phyloP scores from a whole-genome alignment of 495 filamentous ascomycete genomes.

The Hypoxylon lienhwacheense region DNA sequence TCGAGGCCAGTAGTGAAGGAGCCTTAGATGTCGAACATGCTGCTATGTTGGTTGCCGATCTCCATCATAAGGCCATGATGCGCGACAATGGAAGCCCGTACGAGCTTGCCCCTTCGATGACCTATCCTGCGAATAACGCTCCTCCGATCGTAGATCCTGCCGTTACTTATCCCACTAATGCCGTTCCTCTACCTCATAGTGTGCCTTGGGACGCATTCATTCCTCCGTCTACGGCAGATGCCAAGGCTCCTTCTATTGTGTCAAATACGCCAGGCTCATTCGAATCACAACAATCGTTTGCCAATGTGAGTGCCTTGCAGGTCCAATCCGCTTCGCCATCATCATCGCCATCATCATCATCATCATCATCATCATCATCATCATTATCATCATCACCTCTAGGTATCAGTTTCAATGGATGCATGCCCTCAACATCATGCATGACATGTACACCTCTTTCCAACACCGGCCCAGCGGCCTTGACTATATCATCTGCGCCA shows the following conservation, averaged over 20 bases:
- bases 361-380: too few species aligned
- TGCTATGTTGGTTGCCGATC: conserved; percentile 97
- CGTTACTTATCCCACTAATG: conserved; percentile 69
- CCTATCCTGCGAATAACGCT: conserved; percentile 70
- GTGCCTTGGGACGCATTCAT: conserved; percentile 76
- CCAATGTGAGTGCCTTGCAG: conserved; percentile 54
- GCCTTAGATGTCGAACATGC: conserved; percentile 97
- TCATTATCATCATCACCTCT: conserved; percentile 67
- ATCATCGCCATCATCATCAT: too few species aligned
- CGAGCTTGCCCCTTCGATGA: conserved; percentile 69
- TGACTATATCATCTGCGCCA: conserved; percentile 68
- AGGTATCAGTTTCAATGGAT: conserved; percentile 64
- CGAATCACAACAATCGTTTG: conserved; percentile 65
- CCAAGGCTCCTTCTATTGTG: conserved; percentile 68
- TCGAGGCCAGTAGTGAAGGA: conserved; percentile 90
- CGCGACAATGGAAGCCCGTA: conserved; percentile 57
- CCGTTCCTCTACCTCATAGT: conserved; percentile 73
- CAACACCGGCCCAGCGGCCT: conserved; percentile 64
- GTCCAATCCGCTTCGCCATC: conserved; percentile 62
- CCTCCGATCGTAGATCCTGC: conserved; percentile 70
- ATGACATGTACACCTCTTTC: conserved; percentile 69
- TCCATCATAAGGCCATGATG: conserved; percentile 95
- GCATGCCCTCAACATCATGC: conserved; percentile 65
- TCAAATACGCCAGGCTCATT: conserved; percentile 66
- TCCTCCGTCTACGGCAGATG: conserved; percentile 61